Evolutionary conservation across 768 basidiomycete genomes (phyloP), one percentile per base, ranked within the genome.

Genomic region (Glaciozyma martinii): DNA sequence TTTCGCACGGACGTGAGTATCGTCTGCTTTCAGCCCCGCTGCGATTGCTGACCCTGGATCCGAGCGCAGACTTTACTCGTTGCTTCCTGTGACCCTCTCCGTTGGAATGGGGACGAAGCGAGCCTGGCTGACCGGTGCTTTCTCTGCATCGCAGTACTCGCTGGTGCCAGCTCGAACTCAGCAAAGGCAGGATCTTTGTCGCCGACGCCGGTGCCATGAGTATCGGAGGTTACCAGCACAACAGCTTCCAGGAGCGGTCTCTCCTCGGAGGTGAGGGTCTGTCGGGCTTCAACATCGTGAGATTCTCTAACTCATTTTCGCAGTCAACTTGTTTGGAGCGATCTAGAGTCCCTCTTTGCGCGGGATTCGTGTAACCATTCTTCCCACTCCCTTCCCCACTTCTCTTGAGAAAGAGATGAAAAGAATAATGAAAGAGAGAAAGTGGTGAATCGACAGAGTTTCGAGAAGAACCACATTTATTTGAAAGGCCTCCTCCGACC

Each of bases 141-240:
- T 88, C 82, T 60, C 83, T 87, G 47, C 82, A 82, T 55, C 79
- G 90, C 71, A 86, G 92, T 60, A 79, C 89, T 19, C 86, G 90
- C 55, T 94, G 90, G 90, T 83, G 88, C 66, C 77, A 81, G 30
- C 83, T 89, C 71, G 83, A 84, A 5, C 78, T 89, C 29, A 75
- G 76, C 16, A 76, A 71, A 44, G 72, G 72, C n/a, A 60, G 68
- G 13, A 49, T 67, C 46, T 73, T 73, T 21, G 61, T 60, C 19
- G 50, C 69, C 33, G 69, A 71, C 37, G 40, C 62, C 7, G 69
- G 69, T 7, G 65, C 69, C 13, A 64, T 71, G 16, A 50, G 55
- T 16, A 53, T 62, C 40, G 63, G 63, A 53, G 59, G 59, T 12
- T 70, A 61, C 60, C 57, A 61, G 54, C 68, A 70, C 58, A 46